phyloP scores from a whole-genome alignment of 2,329 filamentous ascomycete species.

The Balansia obtecta region DNA sequence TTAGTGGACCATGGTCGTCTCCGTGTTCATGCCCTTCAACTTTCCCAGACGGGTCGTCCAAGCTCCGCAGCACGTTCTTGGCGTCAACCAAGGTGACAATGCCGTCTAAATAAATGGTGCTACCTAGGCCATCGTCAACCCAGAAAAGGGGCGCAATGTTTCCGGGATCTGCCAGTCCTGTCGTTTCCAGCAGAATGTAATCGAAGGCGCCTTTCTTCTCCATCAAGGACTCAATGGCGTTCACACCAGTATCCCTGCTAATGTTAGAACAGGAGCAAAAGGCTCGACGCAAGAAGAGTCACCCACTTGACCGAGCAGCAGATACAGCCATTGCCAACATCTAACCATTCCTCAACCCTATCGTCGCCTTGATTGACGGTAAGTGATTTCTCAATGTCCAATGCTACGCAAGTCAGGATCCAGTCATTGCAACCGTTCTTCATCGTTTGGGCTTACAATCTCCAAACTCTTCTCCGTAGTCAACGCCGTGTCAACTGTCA shows the following conservation, averaged over 20 bases:
- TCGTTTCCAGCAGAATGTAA: slow-evolving; percentile 95
- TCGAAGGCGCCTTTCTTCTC: slow-evolving; percentile 87
- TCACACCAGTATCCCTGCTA: slow-evolving; percentile 72
- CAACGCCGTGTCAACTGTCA: neutral
- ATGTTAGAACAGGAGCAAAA: neutral
- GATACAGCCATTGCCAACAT: slow-evolving; percentile 91
- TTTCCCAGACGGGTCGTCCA: slow-evolving; percentile 58
- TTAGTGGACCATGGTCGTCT: slow-evolving; percentile 48
- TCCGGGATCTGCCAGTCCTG: slow-evolving; percentile 85
- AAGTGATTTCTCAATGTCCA: slow-evolving; percentile 91
- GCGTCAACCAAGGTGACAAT: slow-evolving; percentile 94
- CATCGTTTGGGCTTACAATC: slow-evolving; percentile 44
- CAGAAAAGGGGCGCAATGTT: slow-evolving; percentile 95
- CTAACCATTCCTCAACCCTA: slow-evolving; percentile 86
- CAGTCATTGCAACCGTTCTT: slow-evolving; percentile 6
- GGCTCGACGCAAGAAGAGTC: neutral
- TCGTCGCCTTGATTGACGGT: slow-evolving; percentile 78
- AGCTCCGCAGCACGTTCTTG: slow-evolving; percentile 72
- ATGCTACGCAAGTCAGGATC: slow-evolving; percentile 37
- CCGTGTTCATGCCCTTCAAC: slow-evolving; percentile 38
- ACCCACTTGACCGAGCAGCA: slow-evolving; percentile 89
- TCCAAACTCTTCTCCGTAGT: slow-evolving; percentile 51
- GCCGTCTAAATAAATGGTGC: slow-evolving; percentile 90
- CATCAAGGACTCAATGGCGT: slow-evolving; percentile 92
- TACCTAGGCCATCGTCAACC: slow-evolving; percentile 91